Percentiles rank a stretch among this genome's conserved stretches.
These are phyloP conservation scores for Daldinia childiae DNA, from an alignment of 495 filamentous ascomycete species.

Conservation along the genomic window DNA sequence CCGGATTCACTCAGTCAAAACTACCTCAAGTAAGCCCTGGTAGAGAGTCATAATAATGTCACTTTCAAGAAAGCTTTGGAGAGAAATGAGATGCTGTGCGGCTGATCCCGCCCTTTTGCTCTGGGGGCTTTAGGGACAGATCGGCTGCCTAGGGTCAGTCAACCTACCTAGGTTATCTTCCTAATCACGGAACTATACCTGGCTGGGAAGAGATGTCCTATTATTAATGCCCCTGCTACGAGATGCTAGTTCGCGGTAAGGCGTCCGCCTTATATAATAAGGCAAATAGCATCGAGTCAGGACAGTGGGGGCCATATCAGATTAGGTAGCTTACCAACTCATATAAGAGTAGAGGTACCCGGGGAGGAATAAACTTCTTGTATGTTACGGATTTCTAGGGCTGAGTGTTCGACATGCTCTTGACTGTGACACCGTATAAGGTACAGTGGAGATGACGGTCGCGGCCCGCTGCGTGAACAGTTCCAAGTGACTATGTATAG, in stretches of 20 bases:
- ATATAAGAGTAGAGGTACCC: neutral
- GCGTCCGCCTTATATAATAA: conserved; percentile 12
- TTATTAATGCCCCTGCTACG: conserved; percentile 22
- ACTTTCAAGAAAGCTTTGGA: conserved; percentile 27
- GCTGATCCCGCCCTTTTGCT: conserved; percentile 46
- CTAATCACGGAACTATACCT: conserved; percentile 31
- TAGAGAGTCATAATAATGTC: conserved; percentile 37
- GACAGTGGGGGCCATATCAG: conserved; percentile 10
- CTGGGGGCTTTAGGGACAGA: conserved; percentile 22
- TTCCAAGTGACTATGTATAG: conserved; percentile 20
- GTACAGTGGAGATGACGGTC: conserved; percentile 16
- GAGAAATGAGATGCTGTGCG: conserved; percentile 46
- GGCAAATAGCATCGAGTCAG: conserved; percentile 8
- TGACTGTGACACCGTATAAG: conserved; percentile 29
- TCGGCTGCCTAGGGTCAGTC: conserved; percentile 44
- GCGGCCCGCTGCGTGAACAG: conserved; percentile 36
- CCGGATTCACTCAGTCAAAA: conserved; percentile 30
- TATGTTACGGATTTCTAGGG: conserved; percentile 39
- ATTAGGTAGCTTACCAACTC: neutral
- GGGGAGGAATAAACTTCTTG: conserved; percentile 17
- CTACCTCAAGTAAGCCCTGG: conserved; percentile 25
- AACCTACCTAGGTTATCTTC: conserved; percentile 16
- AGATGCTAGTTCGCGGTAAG: conserved; percentile 2
- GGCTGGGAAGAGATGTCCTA: conserved; percentile 21
- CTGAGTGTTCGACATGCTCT: conserved; percentile 33